phyloP scores from a whole-genome alignment of 2,329 filamentous ascomycete genomes.

The Acrodontium crateriforme region DNA sequence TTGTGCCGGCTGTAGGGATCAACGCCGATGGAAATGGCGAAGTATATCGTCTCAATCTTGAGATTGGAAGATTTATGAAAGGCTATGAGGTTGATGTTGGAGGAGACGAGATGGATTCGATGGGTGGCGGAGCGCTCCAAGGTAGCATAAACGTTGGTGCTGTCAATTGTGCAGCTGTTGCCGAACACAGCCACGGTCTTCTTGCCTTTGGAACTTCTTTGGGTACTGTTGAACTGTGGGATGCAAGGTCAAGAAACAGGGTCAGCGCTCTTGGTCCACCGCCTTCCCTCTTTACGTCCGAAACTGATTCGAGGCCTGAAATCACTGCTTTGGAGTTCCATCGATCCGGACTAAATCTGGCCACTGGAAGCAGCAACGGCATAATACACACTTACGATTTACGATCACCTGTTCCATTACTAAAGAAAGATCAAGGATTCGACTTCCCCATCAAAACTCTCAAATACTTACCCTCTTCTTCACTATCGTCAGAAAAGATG shows the following conservation, averaged over 20 bases:
- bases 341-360: constrained; percentile 68
- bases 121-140: constrained; percentile 63
- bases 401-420: constrained; percentile 67
- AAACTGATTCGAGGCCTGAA: constrained; percentile 36
- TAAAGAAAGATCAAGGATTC: constrained; percentile 93
- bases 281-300: constrained; percentile 4
- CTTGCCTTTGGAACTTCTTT: constrained; percentile 86
- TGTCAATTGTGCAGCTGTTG: constrained; percentile 77
- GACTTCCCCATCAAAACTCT: constrained; percentile 85
- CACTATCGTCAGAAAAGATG: constrained; percentile 61
- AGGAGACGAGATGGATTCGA: constrained; percentile 55
- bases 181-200: constrained; percentile 78
- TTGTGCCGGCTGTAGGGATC: constrained; percentile 77
- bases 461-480: constrained; percentile 52
- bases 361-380: constrained; percentile 75
- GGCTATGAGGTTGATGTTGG: constrained; percentile 86
- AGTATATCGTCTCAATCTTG: constrained; percentile 83
- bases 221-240: constrained; percentile 97
- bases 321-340: constrained; percentile 83
- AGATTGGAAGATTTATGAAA: constrained; percentile 85
- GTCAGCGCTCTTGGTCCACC: constrained; percentile 60
- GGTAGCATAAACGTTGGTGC: constrained; percentile 74
- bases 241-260: constrained; percentile 67
- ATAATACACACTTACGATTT: constrained; percentile 86
- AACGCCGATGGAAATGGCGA: constrained; percentile 79